Conservation (phyloP, 2,329 filamentous ascomycete genomes). For the Fusarium solani-melongenae region DNA sequence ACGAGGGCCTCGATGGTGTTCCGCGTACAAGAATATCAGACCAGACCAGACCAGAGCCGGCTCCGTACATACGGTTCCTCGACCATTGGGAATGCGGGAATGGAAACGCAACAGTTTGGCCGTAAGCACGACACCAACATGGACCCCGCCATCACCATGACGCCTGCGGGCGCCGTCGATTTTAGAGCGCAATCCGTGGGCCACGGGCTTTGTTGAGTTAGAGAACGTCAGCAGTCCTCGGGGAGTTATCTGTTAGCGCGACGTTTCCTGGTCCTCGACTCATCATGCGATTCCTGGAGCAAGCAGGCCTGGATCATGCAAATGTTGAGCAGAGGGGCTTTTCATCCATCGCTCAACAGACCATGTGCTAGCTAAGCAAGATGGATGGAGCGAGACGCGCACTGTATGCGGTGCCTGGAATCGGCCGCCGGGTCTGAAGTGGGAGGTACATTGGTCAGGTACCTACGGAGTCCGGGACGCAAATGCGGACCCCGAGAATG, state of each 20-base stretch:
- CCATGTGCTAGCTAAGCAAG: neutral
- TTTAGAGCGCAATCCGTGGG: neutral
- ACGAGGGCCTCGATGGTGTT: neutral
- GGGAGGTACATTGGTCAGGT: neutral
- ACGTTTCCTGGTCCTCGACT: neutral
- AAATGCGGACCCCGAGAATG: constrained; percentile 12
- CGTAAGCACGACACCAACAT: constrained; percentile 16
- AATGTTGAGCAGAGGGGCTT: neutral
- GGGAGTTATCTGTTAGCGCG: neutral
- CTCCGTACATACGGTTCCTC: neutral
- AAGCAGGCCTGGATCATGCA: neutral
- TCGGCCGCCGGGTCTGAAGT: neutral
- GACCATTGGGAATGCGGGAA: neutral
- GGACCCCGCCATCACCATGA: constrained; percentile 18
- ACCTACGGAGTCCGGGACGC: constrained; percentile 3
- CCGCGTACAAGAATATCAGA: constrained; percentile 33
- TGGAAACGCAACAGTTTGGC: neutral
- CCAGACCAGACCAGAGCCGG: neutral
- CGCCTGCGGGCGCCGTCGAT: neutral
- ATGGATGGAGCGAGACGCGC: neutral
- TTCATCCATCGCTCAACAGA: neutral
- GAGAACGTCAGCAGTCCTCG: neutral
- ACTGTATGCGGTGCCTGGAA: neutral
- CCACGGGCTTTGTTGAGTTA: neutral
- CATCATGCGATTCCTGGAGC: neutral